A percentile compares a stretch with the other conserved stretches of the same genome.
These are phyloP conservation scores for Aspergillus leporis DNA, from an alignment of 495 filamentous ascomycete species.

Conservation along the genomic window DNA sequence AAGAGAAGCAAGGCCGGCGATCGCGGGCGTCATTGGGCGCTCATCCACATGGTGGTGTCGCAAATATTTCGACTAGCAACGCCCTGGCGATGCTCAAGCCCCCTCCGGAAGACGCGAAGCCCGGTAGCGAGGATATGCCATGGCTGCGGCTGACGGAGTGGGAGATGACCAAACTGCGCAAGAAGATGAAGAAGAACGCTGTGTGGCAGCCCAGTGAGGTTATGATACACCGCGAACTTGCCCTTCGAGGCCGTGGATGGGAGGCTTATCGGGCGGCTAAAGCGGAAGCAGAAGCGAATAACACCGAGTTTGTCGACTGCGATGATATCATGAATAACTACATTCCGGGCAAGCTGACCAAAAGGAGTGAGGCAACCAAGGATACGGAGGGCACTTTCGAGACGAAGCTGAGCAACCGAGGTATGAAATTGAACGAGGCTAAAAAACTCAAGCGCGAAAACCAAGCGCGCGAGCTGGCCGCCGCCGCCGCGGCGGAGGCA, in stretches of 20 bases:
- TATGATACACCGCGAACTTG: constrained; percentile 91
- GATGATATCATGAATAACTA: constrained; percentile 48
- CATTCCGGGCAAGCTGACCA: constrained; percentile 45
- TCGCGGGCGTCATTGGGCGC: constrained; percentile 46
- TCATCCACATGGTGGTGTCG: constrained; percentile 54
- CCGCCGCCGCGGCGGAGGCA: constrained; percentile 55
- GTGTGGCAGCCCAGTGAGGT: constrained; percentile 94
- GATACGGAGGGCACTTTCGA: constrained; percentile 40
- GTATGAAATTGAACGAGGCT: constrained; percentile 89
- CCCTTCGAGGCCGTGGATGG: constrained; percentile 71
- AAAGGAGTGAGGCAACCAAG: constrained; percentile 50
- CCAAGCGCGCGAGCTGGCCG: constrained; percentile 62
- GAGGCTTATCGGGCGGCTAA: constrained; percentile 73
- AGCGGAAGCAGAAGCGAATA: constrained; percentile 64
- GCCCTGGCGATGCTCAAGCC: constrained; percentile 74
- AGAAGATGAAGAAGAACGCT: constrained; percentile 99
- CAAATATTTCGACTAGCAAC: constrained; percentile 77
- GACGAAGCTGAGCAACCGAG: constrained; percentile 69
- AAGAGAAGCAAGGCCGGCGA: constrained; percentile 50
- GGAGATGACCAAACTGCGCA: constrained; percentile 87
- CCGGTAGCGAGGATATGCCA: constrained; percentile 75
- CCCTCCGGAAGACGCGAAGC: constrained; percentile 72
- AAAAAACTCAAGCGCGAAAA: constrained; percentile 86
- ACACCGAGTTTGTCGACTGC: constrained; percentile 61
- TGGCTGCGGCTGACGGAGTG: constrained; percentile 90